These are phyloP conservation scores for Phialophora expanda DNA, from an alignment of 2,329 filamentous ascomycete species.

Conservation along the genomic window DNA sequence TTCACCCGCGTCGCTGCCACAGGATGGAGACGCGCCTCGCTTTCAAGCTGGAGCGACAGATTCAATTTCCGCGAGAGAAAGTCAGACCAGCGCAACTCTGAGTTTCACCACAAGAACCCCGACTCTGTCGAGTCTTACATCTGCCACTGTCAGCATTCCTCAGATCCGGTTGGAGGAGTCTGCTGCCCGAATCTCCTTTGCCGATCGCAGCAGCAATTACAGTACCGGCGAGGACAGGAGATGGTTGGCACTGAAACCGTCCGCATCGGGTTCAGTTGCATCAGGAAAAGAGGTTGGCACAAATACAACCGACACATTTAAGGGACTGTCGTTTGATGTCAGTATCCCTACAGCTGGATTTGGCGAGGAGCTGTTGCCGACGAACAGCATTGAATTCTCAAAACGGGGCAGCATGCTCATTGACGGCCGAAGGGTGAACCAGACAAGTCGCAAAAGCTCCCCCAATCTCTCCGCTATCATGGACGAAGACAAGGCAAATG, in stretches of 20 bases:
- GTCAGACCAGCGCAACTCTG: slow-evolving; percentile 29
- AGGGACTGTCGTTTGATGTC: slow-evolving; percentile 51
- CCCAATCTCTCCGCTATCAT: slow-evolving; percentile 33
- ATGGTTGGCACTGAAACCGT: slow-evolving; percentile 30
- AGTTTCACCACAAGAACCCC: slow-evolving; percentile 30
- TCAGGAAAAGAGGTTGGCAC: slow-evolving; percentile 23
- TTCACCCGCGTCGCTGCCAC: slow-evolving; percentile 28
- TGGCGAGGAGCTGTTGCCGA: slow-evolving; percentile 57
- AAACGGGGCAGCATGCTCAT: slow-evolving; percentile 65
- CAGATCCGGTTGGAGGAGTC: slow-evolving; percentile 32
- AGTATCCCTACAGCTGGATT: slow-evolving; percentile 57
- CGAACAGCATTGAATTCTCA: slow-evolving; percentile 62
- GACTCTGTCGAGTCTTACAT: slow-evolving; percentile 32
- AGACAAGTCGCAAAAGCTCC: slow-evolving; percentile 31
- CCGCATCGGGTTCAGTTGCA: slow-evolving; percentile 15
- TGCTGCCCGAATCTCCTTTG: slow-evolving; percentile 8
- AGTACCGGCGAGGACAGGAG: slow-evolving; percentile 21
- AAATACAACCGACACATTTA: slow-evolving; percentile 44
- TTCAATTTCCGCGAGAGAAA: slow-evolving; percentile 34
- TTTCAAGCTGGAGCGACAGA: slow-evolving; percentile 16
- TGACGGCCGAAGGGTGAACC: slow-evolving; percentile 57
- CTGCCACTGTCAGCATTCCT: slow-evolving; percentile 33
- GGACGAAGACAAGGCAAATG: slow-evolving; percentile 31
- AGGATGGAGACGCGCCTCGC: slow-evolving; percentile 31
- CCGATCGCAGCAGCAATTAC: slow-evolving; percentile 19